Evolutionary conservation across 345 rosid species (phyloP).

Genomic region (Populus davidiana): DNA sequence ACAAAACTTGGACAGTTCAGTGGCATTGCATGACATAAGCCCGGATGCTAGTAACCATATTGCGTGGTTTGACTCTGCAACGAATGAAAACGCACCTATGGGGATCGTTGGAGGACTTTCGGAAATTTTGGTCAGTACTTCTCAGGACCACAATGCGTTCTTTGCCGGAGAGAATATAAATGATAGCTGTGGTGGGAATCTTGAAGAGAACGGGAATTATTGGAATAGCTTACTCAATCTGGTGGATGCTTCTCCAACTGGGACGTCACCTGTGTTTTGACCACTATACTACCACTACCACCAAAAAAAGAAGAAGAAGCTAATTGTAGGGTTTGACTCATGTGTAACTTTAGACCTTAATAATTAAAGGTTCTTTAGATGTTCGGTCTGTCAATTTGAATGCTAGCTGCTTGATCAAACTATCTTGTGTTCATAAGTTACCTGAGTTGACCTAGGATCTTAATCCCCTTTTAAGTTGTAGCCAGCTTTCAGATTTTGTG

Average conservation of each 20-base stretch:
- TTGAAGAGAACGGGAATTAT: conserved; percentile 34
- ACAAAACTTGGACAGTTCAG: conserved; percentile 7
- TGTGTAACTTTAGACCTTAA: background rate
- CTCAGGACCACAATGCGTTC: conserved; percentile 8
- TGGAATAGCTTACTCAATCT: conserved; percentile 39
- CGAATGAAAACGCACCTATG: background rate
- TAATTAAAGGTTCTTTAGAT: background rate
- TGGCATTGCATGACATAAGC: conserved; percentile 14
- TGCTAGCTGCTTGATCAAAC: background rate
- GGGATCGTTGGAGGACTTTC: conserved; percentile 22
- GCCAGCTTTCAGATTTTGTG: background rate
- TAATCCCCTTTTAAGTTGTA: too few species aligned
- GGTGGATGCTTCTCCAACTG: conserved; percentile 23
- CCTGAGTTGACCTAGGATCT: background rate
- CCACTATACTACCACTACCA: background rate
- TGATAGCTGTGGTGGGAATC: conserved; percentile 10
- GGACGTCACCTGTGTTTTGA: conserved; percentile 21
- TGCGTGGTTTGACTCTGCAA: background rate
- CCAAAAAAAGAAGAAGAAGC: too few species aligned
- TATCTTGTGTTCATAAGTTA: background rate
- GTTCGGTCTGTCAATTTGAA: background rate
- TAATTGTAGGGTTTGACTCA: too few species aligned
- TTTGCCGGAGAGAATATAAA: conserved; percentile 8
- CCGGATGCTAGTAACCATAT: background rate
- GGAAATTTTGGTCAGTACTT: conserved; percentile 21